Evolutionary conservation across 495 filamentous ascomycete genomes (phyloP), one percentile per base, ranked within the genome.

Genomic region (Penicillium daleae): DNA sequence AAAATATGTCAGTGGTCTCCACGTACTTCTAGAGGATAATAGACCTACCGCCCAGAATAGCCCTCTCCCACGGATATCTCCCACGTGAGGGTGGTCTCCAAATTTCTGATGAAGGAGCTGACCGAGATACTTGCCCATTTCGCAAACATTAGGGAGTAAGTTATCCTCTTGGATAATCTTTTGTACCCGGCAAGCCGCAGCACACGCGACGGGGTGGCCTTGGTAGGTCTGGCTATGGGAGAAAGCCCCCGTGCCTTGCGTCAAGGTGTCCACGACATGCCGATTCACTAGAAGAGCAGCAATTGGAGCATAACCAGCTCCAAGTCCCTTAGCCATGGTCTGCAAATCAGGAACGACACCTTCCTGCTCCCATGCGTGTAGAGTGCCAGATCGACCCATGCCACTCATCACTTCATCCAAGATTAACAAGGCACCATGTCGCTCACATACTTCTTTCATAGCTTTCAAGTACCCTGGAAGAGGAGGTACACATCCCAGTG

Each of bases 351-450:
- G 86, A 1, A 79, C 77, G 8, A 84, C 73, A 29, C 63, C 79
- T 67, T 89, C 86, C 44, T 83, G 80, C 61, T 89, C 80, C 84
- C 86, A 90, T 8, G 86, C 87, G 50, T 88, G 85, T 9, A 88
- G 71, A 0, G 84, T 87, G 0, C 87, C 87, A 0, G 80, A 82
- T 7, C 86, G 78, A 0, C 88, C 88, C 82, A 89, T 89, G 2
- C 88, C 89, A 60, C 86, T 87, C 88, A 92, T 91, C 24, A 90
- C 85, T 59, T 92, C 89, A 59, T 92, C 89, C 5, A 89, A 68
- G 46, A 91, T 83, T 15, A 89, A 71, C 17, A 91, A 74, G 0
- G 83, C 84, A 4, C 85, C 87, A 57, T 89, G 78, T 52, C 80
- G 78, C n/a, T 83, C 71, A 68, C 88, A 90, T 1, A 91, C 70